Percentiles rank a stretch among this genome's conserved stretches.
Evolutionary conservation across 2,329 filamentous ascomycete species (phyloP).

Genomic region (Fusarium sp.): DNA sequence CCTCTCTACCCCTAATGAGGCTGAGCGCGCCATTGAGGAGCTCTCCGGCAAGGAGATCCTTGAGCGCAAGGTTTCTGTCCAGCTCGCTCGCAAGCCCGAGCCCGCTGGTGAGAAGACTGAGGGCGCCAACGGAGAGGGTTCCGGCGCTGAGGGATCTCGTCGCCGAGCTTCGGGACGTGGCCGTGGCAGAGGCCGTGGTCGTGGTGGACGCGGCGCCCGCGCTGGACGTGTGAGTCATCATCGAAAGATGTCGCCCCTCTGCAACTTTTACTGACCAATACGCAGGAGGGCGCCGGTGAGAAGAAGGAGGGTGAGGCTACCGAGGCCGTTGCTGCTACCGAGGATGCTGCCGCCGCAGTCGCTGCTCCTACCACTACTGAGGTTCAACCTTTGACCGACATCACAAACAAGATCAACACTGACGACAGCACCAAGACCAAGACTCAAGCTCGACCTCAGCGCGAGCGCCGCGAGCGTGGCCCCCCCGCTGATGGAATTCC

Average conservation of each 20-base stretch:
- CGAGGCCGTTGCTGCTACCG: constrained; percentile 57
- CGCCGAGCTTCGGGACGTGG: constrained; percentile 73
- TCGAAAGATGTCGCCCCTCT: background rate
- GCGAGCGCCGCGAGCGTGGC: constrained; percentile 83
- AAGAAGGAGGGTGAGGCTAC: constrained; percentile 60
- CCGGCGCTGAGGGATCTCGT: constrained; percentile 74
- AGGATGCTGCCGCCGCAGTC: constrained; percentile 57
- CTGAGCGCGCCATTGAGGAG: constrained; percentile 93
- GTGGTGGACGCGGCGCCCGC: constrained; percentile 74
- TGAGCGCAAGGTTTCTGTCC: constrained; percentile 98
- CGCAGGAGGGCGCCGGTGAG: constrained; percentile 54
- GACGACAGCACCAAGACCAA: constrained; percentile 71
- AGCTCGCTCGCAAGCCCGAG: constrained; percentile 98
- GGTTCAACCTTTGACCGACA: constrained; percentile 70
- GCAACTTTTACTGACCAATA: constrained; percentile 20
- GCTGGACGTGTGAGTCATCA: constrained; percentile 58
- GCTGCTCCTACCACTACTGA: constrained; percentile 63
- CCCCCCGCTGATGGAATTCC: constrained; percentile 97
- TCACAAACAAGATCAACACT: constrained; percentile 69
- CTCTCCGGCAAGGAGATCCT: constrained; percentile 98
- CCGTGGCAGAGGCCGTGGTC: constrained; percentile 77
- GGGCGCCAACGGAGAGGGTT: constrained; percentile 80
- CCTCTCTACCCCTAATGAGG: constrained; percentile 92
- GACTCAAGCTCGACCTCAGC: constrained; percentile 65
- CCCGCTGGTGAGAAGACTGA: constrained; percentile 81